Evolutionary conservation across 2,329 filamentous ascomycete genomes (phyloP).

Genomic region (Aspergillus niger): DNA sequence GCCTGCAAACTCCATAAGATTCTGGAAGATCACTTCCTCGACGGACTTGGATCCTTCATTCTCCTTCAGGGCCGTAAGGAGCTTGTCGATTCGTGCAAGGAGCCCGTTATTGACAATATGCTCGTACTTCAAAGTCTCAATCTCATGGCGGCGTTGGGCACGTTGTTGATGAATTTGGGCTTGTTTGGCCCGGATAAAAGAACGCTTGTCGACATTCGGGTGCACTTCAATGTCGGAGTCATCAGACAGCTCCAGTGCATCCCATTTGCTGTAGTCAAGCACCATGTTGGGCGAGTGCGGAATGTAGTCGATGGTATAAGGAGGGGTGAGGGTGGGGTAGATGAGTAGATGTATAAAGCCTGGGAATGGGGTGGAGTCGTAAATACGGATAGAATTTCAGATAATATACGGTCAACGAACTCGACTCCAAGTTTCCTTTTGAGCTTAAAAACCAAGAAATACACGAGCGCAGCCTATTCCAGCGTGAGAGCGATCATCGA

Average conservation of each 20-base stretch:
- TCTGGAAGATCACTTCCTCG: slow-evolving; percentile 83
- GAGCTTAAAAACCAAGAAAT: not conserved
- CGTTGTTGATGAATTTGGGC: slow-evolving; percentile 94
- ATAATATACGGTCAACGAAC: not conserved
- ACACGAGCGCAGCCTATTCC: not conserved
- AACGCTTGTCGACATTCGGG: slow-evolving; percentile 97
- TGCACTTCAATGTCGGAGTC: slow-evolving; percentile 98
- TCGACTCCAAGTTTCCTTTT: not conserved
- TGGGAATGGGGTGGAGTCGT: not conserved
- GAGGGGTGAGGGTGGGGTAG: slow-evolving; percentile 22
- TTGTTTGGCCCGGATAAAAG: slow-evolving; percentile 98
- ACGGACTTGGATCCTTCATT: slow-evolving; percentile 69
- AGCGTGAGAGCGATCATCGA: slow-evolving; percentile 22
- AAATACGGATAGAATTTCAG: not conserved
- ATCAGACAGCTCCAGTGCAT: slow-evolving; percentile 93
- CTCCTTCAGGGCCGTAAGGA: slow-evolving; percentile 72
- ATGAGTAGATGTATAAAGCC: slow-evolving; percentile 6
- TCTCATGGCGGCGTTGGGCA: slow-evolving; percentile 80
- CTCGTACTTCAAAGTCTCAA: slow-evolving; percentile 87
- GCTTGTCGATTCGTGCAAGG: slow-evolving; percentile 75
- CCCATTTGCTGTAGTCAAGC: slow-evolving; percentile 67
- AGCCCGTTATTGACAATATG: slow-evolving; percentile 90
- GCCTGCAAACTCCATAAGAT: slow-evolving; percentile 78
- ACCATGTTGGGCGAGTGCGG: slow-evolving; percentile 44
- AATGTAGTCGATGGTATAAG: slow-evolving; percentile 21